Evolutionary conservation across 805 yeast genomes (phyloP).

Genomic region (Zygoascus biomembranicola): DNA sequence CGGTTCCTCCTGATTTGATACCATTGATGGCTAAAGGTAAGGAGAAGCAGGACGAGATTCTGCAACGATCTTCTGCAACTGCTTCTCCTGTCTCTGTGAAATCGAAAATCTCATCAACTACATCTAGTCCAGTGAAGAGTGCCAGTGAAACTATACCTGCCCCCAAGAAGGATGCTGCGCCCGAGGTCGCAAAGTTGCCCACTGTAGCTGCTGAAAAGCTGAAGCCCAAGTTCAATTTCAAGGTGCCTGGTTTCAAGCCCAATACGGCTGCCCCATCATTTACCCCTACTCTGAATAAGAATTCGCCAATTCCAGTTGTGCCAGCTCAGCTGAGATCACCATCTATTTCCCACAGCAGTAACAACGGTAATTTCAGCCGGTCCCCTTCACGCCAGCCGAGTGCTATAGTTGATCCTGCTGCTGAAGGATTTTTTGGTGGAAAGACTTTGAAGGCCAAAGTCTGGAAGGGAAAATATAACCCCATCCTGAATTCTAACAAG

Average conservation of each 20-base stretch:
- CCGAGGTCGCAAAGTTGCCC: not conserved
- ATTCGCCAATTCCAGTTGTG: constrained; percentile 9
- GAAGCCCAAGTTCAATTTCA: constrained; percentile 47
- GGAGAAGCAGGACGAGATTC: constrained; percentile 50
- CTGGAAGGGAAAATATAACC: constrained; percentile 40
- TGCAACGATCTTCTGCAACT: constrained; percentile 27
- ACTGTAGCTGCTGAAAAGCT: constrained; percentile 18
- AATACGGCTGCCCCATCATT: constrained; percentile 63
- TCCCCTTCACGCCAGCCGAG: constrained; percentile 15
- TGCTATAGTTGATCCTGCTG: constrained; percentile 16
- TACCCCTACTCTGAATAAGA: constrained; percentile 16
- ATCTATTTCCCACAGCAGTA: constrained; percentile 16
- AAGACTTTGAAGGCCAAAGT: constrained; percentile 26
- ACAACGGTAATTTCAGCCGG: constrained; percentile 15
- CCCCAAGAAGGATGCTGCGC: constrained; percentile 11
- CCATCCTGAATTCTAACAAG: constrained; percentile 41
- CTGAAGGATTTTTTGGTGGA: constrained; percentile 34
- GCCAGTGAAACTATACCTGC: constrained; percentile 4
- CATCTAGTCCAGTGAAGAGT: constrained; percentile 3
- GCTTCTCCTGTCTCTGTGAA: constrained; percentile 6
- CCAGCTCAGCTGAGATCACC: constrained; percentile 19
- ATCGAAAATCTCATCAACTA: not conserved
- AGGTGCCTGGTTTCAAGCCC: constrained; percentile 57
- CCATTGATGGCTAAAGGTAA: constrained; percentile 66
- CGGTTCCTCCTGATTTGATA: constrained; percentile 54